Evolutionary conservation across 108 stramenopile species (phyloP), one percentile per base, ranked within the genome.

Genomic region (Poteriospumella lacustris): DNA sequence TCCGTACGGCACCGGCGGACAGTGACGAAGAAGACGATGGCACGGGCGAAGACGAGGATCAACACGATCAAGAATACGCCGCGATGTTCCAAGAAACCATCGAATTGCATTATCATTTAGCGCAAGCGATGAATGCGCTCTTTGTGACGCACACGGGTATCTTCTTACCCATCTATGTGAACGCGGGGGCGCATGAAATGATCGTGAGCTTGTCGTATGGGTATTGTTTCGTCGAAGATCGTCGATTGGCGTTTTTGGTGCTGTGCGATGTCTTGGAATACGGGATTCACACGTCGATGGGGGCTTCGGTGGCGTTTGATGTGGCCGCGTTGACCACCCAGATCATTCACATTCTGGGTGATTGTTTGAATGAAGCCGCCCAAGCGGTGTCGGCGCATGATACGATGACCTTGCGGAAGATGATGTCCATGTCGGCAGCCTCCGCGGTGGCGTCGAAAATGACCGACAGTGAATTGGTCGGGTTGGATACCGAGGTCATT

Each of bases 221-320:
- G 9, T 64, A 64, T 33, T 64, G 60, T 64, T 5, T 64, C 33
- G 36, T 34, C 28, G 60, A 64, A 64, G 60, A 64, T 64, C 60
- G 60, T 31, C 31, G 15, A 12, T 64, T 64, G 9, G 60, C 60
- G 9, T 12, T 64, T 5, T 64, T 31, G 9, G 36, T 64, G 9
- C 28, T 24, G 9, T 31, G 60, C 36, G 60, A 64, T 33, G 31
- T 64, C 29, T 64, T 64, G 9, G 12, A 64, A 31, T 64, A 64
- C 36, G 60, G 12, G 5, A 9, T 64, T 5, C 29, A 31, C 31
- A 31, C 15, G n/a, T n/a, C n/a, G n/a, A n/a, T n/a, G n/a, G n/a
- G n/a, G n/a, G n/a, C n/a, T n/a, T n/a, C n/a, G n/a, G n/a, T n/a
- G n/a, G n/a, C n/a, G n/a, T n/a, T n/a, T n/a, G n/a, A n/a, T n/a